Evolutionary conservation across 805 yeast genomes (phyloP), one percentile per base, ranked within the genome.

Genomic region (Saccharomycopsis sp.): DNA sequence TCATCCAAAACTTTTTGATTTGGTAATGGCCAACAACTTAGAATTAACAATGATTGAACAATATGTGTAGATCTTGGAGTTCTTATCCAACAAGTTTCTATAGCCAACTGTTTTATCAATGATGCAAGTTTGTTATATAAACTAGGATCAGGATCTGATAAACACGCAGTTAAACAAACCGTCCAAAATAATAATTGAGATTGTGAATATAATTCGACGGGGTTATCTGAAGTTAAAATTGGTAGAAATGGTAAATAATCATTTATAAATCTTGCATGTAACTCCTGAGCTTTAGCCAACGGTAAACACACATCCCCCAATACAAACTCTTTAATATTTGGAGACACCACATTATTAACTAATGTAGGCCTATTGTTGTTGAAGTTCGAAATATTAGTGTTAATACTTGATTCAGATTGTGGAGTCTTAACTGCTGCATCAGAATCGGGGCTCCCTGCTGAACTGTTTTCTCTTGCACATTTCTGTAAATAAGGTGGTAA

Each of bases 11-110:
- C 90, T 57, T 88, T 89, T 57, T 85, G 89, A 56, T 88, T 88
- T 0, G 97, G 97, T 37, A 89, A 62, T 0, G 96, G 96, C 97
- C 97, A 89, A 13, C 79, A 78, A 23, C 89, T 78, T 23, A 89
- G 67, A n/a, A 89, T 81, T 21, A 89, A 65, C 32, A 89, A 66
- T 0, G 96, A 95, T 58, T 89, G 97, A 5, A 89, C 86, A 32
- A 89, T 89, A 60, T 89, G 96, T 0, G 96, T 85, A 2, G 95
- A 85, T 57, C 97, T 72, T 2, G 97, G 96, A 0, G 97, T 89
- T 46, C 89, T 68, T 40, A 88, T 77, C 94, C 96, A 86, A 63
- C 96, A 87, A 0, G 94, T 85, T 56, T 85, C 95, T 43, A 86
- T 86, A 0, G 95, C 95, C 53, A 88, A 65, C 56, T 85, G 93